Conservation (phyloP, 2,329 filamentous ascomycete species). For the Mollisia scopiformis region DNA sequence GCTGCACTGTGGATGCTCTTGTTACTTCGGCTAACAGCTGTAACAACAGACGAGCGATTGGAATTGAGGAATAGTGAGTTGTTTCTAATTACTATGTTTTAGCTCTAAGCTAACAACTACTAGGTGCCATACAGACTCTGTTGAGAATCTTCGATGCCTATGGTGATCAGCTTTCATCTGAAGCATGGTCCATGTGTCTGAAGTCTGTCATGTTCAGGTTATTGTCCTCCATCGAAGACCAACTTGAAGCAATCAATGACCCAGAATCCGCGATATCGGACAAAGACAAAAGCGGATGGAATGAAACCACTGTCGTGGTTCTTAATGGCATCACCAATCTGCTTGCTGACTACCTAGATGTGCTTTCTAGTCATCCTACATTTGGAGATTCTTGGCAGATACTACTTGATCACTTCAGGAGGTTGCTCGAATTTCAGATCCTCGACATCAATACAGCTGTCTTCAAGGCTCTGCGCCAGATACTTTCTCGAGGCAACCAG, state of each 20-base stretch:
- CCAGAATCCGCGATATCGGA: slow-evolving; percentile 40
- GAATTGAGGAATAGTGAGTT: slow-evolving; percentile 75
- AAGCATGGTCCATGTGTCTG: slow-evolving; percentile 84
- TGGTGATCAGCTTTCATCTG: slow-evolving; percentile 75
- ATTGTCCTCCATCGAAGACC: slow-evolving; percentile 67
- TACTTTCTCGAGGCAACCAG: slow-evolving; percentile 55
- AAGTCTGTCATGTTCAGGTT: slow-evolving; percentile 81
- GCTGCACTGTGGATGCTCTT: slow-evolving; percentile 80
- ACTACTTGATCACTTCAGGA: slow-evolving; percentile 70
- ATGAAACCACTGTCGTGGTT: slow-evolving; percentile 75
- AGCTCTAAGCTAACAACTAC: background rate
- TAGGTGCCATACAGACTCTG: slow-evolving; percentile 82
- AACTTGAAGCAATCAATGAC: slow-evolving; percentile 46
- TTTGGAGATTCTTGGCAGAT: slow-evolving; percentile 78
- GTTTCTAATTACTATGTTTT: background rate
- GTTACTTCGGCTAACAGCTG: slow-evolving; percentile 69
- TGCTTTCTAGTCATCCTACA: slow-evolving; percentile 65
- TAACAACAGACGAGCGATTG: slow-evolving; percentile 71
- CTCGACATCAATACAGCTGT: slow-evolving; percentile 74
- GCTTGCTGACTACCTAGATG: slow-evolving; percentile 75
- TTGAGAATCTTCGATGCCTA: slow-evolving; percentile 92
- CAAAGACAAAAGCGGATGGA: slow-evolving; percentile 61
- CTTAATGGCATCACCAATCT: slow-evolving; percentile 74
- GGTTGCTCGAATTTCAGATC: slow-evolving; percentile 62
- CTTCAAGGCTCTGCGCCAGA: slow-evolving; percentile 67